Conservation (phyloP, 2,329 filamentous ascomycete genomes). For the Cytospora piceicola region DNA sequence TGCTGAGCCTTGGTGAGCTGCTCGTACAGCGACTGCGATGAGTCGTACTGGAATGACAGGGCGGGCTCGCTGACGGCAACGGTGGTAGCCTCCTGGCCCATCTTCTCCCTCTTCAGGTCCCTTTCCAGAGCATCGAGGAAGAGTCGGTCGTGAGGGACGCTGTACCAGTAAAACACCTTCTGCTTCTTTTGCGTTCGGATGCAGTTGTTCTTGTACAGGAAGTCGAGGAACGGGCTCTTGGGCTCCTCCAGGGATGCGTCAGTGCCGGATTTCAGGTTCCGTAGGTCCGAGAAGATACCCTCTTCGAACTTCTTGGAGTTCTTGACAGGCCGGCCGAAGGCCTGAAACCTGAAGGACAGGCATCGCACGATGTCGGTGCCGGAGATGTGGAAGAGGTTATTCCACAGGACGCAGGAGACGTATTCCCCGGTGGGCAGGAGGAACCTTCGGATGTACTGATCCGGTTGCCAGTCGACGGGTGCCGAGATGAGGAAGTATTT, state of each 20-base stretch:
- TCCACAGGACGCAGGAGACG: slow-evolving; percentile 96
- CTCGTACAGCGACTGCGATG: slow-evolving; percentile 97
- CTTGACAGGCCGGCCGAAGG: slow-evolving; percentile 96
- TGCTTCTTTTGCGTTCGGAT: slow-evolving; percentile 99
- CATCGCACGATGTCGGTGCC: slow-evolving; percentile 99
- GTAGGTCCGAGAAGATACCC: slow-evolving; percentile 97
- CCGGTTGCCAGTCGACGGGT: slow-evolving; percentile 94
- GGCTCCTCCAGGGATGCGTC: slow-evolving; percentile 98
- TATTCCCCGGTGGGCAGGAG: slow-evolving; percentile 97
- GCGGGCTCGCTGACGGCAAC: slow-evolving; percentile 96
- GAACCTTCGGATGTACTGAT: slow-evolving; percentile 96
- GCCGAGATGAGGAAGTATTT: slow-evolving; percentile 99
- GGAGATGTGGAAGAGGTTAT: slow-evolving; percentile 98
- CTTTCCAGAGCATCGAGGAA: slow-evolving; percentile 97
- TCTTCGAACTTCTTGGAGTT: slow-evolving; percentile 99
- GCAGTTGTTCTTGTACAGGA: slow-evolving; percentile 99
- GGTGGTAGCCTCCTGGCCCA: slow-evolving; percentile 97
- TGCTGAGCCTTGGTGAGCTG: slow-evolving; percentile 99
- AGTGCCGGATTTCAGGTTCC: slow-evolving; percentile 97
- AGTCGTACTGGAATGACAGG: slow-evolving; percentile 98
- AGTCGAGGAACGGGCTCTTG: slow-evolving; percentile 97
- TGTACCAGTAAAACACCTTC: slow-evolving; percentile 99
- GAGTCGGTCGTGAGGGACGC: slow-evolving; percentile 93
- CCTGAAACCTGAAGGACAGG: slow-evolving; percentile 96
- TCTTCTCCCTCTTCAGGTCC: slow-evolving; percentile 98